Conservation (phyloP, 2,329 filamentous ascomycete species). For the Clonostachys rosea region DNA sequence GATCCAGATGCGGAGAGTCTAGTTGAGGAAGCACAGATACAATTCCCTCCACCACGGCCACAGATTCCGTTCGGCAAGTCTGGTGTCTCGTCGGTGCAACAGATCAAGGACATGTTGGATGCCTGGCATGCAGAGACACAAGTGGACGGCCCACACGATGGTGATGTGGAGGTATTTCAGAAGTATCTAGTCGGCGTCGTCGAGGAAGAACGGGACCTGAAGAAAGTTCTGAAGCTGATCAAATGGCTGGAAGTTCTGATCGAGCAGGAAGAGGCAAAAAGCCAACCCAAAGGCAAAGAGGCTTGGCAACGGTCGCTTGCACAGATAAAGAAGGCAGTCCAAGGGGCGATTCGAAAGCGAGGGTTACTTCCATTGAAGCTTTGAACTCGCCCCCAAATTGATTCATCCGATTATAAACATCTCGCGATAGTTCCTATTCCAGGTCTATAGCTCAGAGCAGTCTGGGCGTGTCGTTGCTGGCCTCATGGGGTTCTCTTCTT, state of each 20-base stretch:
- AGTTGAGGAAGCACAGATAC: slow-evolving; percentile 34
- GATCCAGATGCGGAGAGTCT: slow-evolving; percentile 8
- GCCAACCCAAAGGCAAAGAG: slow-evolving; percentile 21
- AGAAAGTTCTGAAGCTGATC: slow-evolving; percentile 66
- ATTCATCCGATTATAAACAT: too few species aligned
- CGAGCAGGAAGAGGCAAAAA: slow-evolving; percentile 35
- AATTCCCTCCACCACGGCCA: slow-evolving; percentile 39
- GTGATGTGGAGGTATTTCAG: slow-evolving; percentile 72
- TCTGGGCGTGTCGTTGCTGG: too few species aligned
- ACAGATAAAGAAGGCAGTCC: slow-evolving; percentile 43
- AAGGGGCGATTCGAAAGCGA: slow-evolving; percentile 48
- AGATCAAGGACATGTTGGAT: slow-evolving; percentile 69
- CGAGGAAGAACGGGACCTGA: slow-evolving; percentile 69
- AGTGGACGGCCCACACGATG: slow-evolving; percentile 69
- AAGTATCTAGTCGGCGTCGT: slow-evolving; percentile 72
- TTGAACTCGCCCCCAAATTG: slow-evolving; percentile 11
- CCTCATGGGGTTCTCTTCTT: too few species aligned
- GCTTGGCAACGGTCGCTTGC: slow-evolving; percentile 41
- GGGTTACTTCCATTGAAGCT: slow-evolving; percentile 53
- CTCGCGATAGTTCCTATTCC: too few species aligned
- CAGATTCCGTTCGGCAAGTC: slow-evolving; percentile 41
- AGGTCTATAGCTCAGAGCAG: too few species aligned
- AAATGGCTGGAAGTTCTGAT: slow-evolving; percentile 62
- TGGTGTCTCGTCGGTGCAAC: slow-evolving; percentile 35
- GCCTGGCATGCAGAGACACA: slow-evolving; percentile 73